These are phyloP conservation scores for Trichoderma harzianum DNA, from an alignment of 2,329 filamentous ascomycete genomes.

Conservation along the genomic window DNA sequence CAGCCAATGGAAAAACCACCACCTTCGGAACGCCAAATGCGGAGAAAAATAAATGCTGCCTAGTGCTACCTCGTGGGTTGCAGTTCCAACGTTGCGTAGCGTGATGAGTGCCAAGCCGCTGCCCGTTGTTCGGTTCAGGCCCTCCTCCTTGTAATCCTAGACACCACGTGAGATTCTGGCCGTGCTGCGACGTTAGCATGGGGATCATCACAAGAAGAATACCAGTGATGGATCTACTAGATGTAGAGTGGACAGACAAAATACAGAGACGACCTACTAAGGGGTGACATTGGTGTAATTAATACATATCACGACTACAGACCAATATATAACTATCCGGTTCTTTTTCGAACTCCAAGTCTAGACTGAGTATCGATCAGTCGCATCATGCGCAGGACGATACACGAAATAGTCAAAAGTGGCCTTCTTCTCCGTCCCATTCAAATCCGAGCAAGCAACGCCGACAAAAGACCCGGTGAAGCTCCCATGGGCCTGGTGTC, in stretches of 20 bases:
- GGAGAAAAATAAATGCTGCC: not conserved
- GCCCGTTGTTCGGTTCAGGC: not conserved
- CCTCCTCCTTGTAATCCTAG: not conserved
- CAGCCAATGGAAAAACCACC: not conserved
- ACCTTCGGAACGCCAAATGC: not conserved
- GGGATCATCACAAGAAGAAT: not conserved
- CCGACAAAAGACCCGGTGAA: constrained; percentile 62
- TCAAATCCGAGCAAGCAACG: constrained; percentile 53
- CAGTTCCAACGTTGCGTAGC: constrained; percentile 30
- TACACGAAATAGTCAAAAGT: constrained; percentile 53
- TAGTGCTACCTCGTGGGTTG: not conserved
- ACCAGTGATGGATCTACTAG: not conserved
- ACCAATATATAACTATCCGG: not conserved
- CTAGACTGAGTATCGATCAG: constrained; percentile 35
- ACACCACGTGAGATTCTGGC: not conserved
- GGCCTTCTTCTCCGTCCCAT: constrained; percentile 46
- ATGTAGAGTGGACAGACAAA: not conserved
- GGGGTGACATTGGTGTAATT: not conserved
- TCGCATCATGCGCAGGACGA: constrained; percentile 43
- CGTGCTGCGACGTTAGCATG: not conserved
- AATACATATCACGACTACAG: not conserved
- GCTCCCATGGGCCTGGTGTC: constrained; percentile 58
- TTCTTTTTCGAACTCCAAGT: not conserved
- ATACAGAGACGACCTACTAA: not conserved
- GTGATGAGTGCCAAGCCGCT: not conserved